Conservation (phyloP, 768 basidiomycete genomes). For the Lyophyllum decastes region DNA sequence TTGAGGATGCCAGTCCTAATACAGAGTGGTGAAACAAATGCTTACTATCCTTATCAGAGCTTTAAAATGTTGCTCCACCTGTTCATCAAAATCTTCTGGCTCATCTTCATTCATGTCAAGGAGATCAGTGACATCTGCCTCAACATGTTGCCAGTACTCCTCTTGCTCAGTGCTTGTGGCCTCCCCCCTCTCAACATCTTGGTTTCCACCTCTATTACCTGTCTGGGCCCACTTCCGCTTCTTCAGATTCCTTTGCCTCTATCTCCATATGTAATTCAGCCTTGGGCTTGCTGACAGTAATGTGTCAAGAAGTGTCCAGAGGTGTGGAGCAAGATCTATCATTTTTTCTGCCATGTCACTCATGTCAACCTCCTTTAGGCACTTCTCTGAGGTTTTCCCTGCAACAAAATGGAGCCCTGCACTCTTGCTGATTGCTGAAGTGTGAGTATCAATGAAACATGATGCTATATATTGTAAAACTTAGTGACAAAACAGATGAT, state of each 20-base stretch:
- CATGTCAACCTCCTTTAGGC: not conserved
- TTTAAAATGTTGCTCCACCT: not conserved
- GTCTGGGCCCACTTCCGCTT: not conserved
- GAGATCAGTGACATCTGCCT: not conserved
- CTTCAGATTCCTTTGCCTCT: not conserved
- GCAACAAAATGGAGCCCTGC: constrained; percentile 1
- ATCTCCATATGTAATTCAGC: not conserved
- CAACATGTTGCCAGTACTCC: not conserved
- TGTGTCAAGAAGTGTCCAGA: not conserved
- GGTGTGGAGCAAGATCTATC: not conserved
- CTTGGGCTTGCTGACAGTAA: not conserved
- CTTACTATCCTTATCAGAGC: not conserved
- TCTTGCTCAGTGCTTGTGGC: not conserved
- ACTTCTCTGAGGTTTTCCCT: not conserved
- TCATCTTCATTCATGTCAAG: not conserved
- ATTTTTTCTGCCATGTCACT: not conserved
- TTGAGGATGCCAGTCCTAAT: too few relatives aligned
- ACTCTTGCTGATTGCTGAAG: not conserved
- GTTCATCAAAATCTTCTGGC: not conserved
- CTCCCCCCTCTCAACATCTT: not conserved
- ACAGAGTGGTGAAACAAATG: too few relatives aligned
- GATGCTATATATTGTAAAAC: not conserved
- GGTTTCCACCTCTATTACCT: not conserved
- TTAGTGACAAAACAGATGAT: not conserved
- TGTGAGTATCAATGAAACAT: not conserved